Evolutionary conservation across 2,329 filamentous ascomycete species (phyloP).

Genomic region (Sporothrix globosa): DNA sequence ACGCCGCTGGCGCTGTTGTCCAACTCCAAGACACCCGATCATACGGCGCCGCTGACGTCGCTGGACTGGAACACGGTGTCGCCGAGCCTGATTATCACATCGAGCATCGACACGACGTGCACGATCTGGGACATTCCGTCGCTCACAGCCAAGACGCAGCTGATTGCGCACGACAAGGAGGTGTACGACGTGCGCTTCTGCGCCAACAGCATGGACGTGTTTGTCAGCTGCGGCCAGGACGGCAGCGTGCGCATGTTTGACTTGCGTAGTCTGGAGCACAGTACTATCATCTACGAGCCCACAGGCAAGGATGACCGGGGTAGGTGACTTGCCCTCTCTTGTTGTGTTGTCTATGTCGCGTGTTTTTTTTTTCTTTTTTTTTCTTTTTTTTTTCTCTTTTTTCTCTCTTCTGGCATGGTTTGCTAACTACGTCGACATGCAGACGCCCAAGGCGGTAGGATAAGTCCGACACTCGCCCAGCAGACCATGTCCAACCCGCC

Average conservation of each 20-base stretch:
- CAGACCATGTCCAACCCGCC: slow-evolving; percentile 77
- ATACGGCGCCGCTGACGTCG: slow-evolving; percentile 93
- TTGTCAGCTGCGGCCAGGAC: slow-evolving; percentile 96
- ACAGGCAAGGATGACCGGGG: slow-evolving; percentile 80
- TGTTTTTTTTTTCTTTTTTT: background rate
- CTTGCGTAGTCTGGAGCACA: slow-evolving; percentile 91
- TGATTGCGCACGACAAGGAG: slow-evolving; percentile 98
- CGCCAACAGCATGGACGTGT: slow-evolving; percentile 97
- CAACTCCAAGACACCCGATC: slow-evolving; percentile 97
- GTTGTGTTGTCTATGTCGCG: no score
- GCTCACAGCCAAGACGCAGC: slow-evolving; percentile 93
- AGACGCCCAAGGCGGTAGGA: slow-evolving; percentile 63
- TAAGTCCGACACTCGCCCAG: slow-evolving; percentile 75
- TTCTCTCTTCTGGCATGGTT: background rate
- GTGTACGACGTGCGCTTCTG: slow-evolving; percentile 98
- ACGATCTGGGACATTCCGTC: slow-evolving; percentile 99
- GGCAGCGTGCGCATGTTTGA: slow-evolving; percentile 99
- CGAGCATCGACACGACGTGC: slow-evolving; percentile 97
- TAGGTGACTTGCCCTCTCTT: slow-evolving; percentile 45
- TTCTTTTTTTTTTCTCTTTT: background rate
- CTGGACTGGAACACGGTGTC: slow-evolving; percentile 98
- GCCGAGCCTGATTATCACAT: slow-evolving; percentile 96
- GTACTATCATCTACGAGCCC: slow-evolving; percentile 98
- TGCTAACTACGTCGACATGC: background rate
- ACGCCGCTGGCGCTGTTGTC: slow-evolving; percentile 91